phyloP scores from a whole-genome alignment of 176 grass and related monocot species.

The Lolium multiflorum region DNA sequence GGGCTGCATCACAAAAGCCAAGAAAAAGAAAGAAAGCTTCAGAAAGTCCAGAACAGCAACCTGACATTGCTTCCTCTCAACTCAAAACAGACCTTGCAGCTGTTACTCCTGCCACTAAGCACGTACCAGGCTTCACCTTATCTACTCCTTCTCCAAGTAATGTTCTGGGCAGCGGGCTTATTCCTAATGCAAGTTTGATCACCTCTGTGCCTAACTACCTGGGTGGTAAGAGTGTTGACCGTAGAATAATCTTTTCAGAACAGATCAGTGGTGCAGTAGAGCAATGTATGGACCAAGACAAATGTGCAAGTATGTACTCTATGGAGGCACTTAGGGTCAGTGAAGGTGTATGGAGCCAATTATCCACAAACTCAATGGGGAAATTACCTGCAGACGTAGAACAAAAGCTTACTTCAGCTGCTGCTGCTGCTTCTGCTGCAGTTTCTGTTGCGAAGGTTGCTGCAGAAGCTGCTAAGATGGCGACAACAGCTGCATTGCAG shows the following conservation, averaged over 20 bases:
- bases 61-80: conserved; percentile 47
- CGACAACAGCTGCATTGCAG: conserved; percentile 79
- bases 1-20: conserved; percentile 64
- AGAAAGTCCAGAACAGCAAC: conserved; percentile 54
- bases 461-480: conserved; percentile 93
- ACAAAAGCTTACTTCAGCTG: conserved; percentile 84
- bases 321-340: conserved; percentile 65
- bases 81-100: conserved; percentile 50
- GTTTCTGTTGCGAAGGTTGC: conserved; percentile 92
- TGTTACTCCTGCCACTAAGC: conserved; percentile 49
- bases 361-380: conserved; percentile 55
- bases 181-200: conserved; percentile 57
- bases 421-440: conserved; percentile 82
- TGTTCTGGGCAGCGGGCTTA: conserved; percentile 50
- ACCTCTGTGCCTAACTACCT: conserved; percentile 58
- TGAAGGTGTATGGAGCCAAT: conserved; percentile 77
- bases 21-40: conserved; percentile 97
- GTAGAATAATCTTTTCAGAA: conserved; percentile 63
- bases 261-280: conserved; percentile 66
- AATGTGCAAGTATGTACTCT: conserved; percentile 64
- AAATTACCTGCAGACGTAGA: conserved; percentile 74
- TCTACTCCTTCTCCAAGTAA: conserved; percentile 55
- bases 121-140: conserved; percentile 50
- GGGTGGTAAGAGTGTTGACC: conserved; percentile 45
- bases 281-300: conserved; percentile 69